Evolutionary conservation across 306 rosid species (phyloP).

Genomic region (Quercus mongolica): DNA sequence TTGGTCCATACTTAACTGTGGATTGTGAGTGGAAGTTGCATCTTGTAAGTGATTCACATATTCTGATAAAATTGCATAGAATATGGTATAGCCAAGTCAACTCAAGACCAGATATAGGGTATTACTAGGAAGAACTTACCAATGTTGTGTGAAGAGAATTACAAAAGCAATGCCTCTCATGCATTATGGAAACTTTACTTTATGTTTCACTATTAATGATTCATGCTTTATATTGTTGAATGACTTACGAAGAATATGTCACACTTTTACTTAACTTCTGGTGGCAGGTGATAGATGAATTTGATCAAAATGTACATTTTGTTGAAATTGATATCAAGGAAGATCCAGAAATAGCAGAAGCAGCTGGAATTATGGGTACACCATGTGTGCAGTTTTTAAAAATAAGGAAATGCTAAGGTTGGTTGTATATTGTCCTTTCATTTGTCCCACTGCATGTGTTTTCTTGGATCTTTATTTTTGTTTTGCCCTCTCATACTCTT

Average conservation of each 20-base stretch:
- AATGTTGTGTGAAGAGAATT: neutral
- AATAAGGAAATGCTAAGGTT: conserved; percentile 82
- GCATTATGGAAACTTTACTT: neutral
- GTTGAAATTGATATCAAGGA: conserved; percentile 97
- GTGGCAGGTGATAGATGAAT: conserved; percentile 85
- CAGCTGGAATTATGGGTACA: conserved; percentile 95
- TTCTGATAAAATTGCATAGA: neutral
- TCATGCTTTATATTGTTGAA: conserved; percentile 5
- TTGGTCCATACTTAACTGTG: no score
- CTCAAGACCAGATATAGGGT: neutral
- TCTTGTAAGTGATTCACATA: neutral
- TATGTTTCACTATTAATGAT: neutral
- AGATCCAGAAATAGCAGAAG: conserved; percentile 92
- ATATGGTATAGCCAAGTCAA: neutral
- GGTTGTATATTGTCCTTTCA: conserved; percentile 27
- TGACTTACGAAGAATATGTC: neutral
- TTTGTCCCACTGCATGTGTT: neutral
- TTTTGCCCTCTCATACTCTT: neutral
- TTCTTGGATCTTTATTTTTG: neutral
- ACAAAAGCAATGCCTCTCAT: neutral
- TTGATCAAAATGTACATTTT: conserved; percentile 76
- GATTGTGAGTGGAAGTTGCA: neutral
- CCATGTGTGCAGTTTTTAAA: conserved; percentile 95
- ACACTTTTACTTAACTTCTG: neutral
- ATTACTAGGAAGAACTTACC: neutral